Evolutionary conservation across 2,329 filamentous ascomycete species (phyloP).

Genomic region (Penicillium frequentans): DNA sequence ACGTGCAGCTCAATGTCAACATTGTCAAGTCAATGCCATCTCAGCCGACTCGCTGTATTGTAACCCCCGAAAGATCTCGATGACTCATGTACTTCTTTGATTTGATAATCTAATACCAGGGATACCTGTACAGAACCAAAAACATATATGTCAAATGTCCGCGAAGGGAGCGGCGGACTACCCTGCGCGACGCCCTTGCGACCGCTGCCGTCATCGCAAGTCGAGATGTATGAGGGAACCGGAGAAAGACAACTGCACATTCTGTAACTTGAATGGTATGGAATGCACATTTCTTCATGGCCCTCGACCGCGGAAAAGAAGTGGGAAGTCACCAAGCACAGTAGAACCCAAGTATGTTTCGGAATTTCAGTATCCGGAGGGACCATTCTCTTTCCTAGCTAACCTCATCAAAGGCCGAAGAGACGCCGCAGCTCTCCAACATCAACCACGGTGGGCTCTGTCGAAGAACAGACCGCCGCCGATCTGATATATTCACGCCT

Average conservation of each 20-base stretch:
- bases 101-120: no score
- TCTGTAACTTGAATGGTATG: neutral
- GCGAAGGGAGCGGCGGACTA: neutral
- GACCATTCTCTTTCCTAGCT: no score
- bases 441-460: neutral
- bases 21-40: no score
- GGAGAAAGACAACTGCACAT: neutral
- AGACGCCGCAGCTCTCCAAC: no score
- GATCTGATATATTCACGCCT: neutral
- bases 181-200: neutral
- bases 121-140: no score
- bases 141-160: no score
- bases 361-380: neutral
- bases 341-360: neutral
- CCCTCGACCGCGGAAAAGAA: neutral
- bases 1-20: no score
- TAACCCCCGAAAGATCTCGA: no score
- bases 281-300: neutral
- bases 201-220: neutral
- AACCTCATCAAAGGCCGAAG: no score
- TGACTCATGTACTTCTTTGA: no score
- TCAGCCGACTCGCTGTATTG: no score
- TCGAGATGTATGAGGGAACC: neutral
- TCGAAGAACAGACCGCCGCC: neutral
- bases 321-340: neutral